These are phyloP conservation scores for Debaryomyces robertsiae DNA, from an alignment of 1,139 yeast genomes.

Conservation along the genomic window DNA sequence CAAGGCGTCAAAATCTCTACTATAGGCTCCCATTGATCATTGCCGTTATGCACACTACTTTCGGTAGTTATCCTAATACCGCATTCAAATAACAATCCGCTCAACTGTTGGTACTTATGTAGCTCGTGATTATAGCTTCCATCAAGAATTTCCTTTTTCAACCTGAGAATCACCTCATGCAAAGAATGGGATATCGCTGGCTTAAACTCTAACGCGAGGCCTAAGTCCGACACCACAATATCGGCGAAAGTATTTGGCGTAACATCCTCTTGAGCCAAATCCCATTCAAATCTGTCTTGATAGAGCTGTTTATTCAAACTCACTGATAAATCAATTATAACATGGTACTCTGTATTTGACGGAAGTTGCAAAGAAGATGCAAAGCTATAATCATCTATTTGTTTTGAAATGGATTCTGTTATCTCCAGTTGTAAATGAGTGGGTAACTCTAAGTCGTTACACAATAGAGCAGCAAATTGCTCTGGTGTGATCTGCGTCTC, in stretches of 20 bases:
- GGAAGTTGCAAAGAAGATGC: constrained; percentile 65
- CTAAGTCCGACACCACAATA: constrained; percentile 81
- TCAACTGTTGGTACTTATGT: constrained; percentile 46
- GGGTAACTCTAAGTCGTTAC: constrained; percentile 83
- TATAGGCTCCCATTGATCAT: constrained; percentile 85
- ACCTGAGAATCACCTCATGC: constrained; percentile 73
- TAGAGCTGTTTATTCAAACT: constrained; percentile 81
- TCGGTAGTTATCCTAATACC: constrained; percentile 50
- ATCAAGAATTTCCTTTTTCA: constrained; percentile 85
- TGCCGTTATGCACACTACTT: constrained; percentile 47
- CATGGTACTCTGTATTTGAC: constrained; percentile 69
- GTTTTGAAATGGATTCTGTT: constrained; percentile 72
- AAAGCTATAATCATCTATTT: constrained; percentile 67
- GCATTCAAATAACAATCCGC: constrained; percentile 48
- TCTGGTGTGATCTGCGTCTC: constrained; percentile 82
- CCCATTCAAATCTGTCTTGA: constrained; percentile 97
- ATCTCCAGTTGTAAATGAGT: constrained; percentile 63
- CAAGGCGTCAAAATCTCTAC: constrained; percentile 85
- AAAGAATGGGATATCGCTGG: constrained; percentile 90
- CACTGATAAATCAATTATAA: constrained; percentile 78
- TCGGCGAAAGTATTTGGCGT: constrained; percentile 87
- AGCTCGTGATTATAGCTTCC: constrained; percentile 59
- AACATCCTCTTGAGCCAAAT: constrained; percentile 60
- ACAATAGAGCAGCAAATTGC: constrained; percentile 75
- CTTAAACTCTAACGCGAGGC: constrained; percentile 79